These are phyloP conservation scores for Amanita rimosa DNA, from an alignment of 768 basidiomycete species.

Conservation along the genomic window DNA sequence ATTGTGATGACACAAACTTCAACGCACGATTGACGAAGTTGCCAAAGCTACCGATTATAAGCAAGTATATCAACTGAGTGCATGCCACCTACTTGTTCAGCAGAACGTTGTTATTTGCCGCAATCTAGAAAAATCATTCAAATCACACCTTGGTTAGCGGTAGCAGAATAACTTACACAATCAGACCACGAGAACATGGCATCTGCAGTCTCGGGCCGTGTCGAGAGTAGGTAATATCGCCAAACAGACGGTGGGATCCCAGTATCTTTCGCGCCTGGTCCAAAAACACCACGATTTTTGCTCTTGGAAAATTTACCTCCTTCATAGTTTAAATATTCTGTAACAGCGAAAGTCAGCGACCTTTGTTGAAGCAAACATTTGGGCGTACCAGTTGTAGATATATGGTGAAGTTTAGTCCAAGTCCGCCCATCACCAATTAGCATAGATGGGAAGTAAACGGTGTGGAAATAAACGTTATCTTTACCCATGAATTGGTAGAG, in stretches of 20 bases:
- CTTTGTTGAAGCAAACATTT: not conserved
- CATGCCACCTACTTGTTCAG: conserved; percentile 67
- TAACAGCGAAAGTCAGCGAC: not conserved
- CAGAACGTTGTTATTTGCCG: conserved; percentile 87
- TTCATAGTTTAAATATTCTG: conserved; percentile 97
- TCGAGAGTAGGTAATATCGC: conserved; percentile 91
- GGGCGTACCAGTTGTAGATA: conserved; percentile 82
- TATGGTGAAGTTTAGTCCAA: conserved; percentile 91
- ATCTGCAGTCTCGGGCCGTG: conserved; percentile 88
- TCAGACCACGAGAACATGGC: conserved; percentile 96
- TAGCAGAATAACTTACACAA: conserved; percentile 46
- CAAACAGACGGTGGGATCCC: conserved; percentile 91
- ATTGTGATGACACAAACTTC: conserved; percentile 88
- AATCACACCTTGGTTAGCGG: not conserved
- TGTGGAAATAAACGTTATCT: conserved; percentile 98
- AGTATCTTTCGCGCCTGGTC: conserved; percentile 87
- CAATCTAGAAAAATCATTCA: conserved; percentile 38
- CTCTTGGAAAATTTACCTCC: conserved; percentile 99
- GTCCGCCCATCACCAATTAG: conserved; percentile 80
- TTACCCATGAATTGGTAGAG: conserved; percentile 99
- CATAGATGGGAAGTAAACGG: conserved; percentile 87
- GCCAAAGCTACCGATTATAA: conserved; percentile 53
- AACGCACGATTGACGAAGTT: conserved; percentile 95
- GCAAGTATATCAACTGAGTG: not conserved
- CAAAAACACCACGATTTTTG: conserved; percentile 93